Evolutionary conservation across 257 asterid genomes (phyloP).

Genomic region (Euphrasia confusa): DNA sequence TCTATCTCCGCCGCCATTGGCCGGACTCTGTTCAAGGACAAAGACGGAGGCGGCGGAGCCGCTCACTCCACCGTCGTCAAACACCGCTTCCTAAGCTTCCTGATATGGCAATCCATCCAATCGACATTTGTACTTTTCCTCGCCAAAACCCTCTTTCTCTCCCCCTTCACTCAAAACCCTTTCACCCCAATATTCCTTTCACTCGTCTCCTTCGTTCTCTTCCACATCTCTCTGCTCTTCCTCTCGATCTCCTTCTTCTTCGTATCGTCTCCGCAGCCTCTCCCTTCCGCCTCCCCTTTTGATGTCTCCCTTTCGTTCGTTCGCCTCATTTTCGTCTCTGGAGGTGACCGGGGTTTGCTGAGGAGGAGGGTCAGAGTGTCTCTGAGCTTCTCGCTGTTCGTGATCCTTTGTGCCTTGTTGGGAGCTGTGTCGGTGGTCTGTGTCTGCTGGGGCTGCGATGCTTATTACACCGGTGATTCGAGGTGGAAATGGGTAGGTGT

Average conservation of each 20-base stretch:
- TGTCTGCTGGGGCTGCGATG: conserved; percentile 60
- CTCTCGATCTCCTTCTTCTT: conserved; percentile 56
- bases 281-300: conserved; percentile 51
- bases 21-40: conserved; percentile 50
- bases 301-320: conserved; percentile 44
- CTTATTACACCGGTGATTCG: conserved; percentile 20
- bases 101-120: conserved; percentile 75
- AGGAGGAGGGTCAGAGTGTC: conserved; percentile 52
- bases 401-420: conserved; percentile 40
- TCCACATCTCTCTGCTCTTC: conserved; percentile 57
- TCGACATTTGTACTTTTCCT: conserved; percentile 52
- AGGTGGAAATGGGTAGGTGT: conserved; percentile 27
- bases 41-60: conserved; percentile 51
- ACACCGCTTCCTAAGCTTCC: conserved; percentile 71
- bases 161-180: conserved; percentile 36
- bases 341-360: conserved; percentile 31
- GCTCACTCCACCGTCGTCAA: conserved; percentile 38
- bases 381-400: conserved; percentile 54
- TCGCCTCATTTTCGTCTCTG: conserved; percentile 54
- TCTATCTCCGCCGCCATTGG: conserved; percentile 56
- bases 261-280: conserved; percentile 61
- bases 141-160: conserved; percentile 48
- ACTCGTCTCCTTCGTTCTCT: conserved; percentile 41
- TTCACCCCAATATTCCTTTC: conserved; percentile 36
- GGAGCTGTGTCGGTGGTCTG: conserved; percentile 42